Base-by-base conservation (phyloP, 2,329 filamentous ascomycete genomes). In the Cyphellophora europaea region DNA sequence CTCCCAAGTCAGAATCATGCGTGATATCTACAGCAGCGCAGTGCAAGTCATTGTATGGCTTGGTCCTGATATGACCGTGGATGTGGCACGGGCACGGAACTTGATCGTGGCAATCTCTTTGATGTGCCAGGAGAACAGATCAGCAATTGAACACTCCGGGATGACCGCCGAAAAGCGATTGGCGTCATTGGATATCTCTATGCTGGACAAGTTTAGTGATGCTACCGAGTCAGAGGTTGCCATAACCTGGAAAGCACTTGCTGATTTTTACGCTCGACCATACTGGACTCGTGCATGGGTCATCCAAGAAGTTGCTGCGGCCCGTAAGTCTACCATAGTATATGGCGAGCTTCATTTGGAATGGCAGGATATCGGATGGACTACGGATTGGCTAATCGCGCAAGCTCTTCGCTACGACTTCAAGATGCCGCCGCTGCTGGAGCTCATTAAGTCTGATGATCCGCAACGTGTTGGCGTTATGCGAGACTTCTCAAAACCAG, bases 261-360 rank as follows among this genome's bases (percentile, higher is more conserved):
- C 25, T 40, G 6, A 27, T 33, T 35, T 42, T 12, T 15, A 36
- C 6, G 36, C 33, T 36, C 35, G 42, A 19, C 31, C 38, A 10
- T 50, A 49, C 33, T 50, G 44, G 46, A 46, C 46, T 19, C 41
- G 48, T 5, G 35, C 44, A 11, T 50, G 48, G 47, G 44, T 50
- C 28, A 45, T 50, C 6, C 48, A 50, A 33, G 48, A 50, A 30
- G 48, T 49, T 27, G 23, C 44, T 12, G 38, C 43, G 31, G 46
- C 41, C 16, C 37, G 35, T 33, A 19, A 32, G 4, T 25, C 50
- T 27, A 31, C 45, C 21, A 37, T 49, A 5, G 19, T 42, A 5
- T 44, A 43, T 17, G 47, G 48, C 17, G 18, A 37, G 30, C 35
- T 40, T 27, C 25, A 38, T 31, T 27, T 27, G 14, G n/a, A 11